Conservation (phyloP, 805 yeast genomes). For the Candida germanica region DNA sequence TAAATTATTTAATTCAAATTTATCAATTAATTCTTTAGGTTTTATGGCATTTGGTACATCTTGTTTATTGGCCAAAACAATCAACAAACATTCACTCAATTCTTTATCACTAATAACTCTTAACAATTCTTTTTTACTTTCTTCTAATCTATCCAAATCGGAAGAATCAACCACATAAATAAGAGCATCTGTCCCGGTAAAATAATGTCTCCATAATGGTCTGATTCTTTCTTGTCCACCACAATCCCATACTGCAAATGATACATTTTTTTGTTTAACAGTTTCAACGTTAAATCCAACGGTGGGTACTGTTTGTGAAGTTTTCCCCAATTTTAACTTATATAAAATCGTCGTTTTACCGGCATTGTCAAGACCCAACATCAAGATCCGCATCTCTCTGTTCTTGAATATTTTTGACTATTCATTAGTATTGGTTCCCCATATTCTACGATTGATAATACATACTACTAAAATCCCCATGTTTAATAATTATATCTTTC, state of each 20-base stretch:
- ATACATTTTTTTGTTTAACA: constrained; percentile 74
- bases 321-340: constrained; percentile 73
- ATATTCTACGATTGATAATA: background rate
- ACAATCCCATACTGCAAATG: constrained; percentile 90
- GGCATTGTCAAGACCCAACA: constrained; percentile 92
- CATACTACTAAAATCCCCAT: constrained; percentile 15
- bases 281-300: constrained; percentile 93
- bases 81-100: constrained; percentile 71
- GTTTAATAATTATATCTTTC: constrained; percentile 2
- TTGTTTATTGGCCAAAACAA: constrained; percentile 88
- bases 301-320: constrained; percentile 81
- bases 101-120: constrained; percentile 81
- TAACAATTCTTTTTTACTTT: constrained; percentile 72
- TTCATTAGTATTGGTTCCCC: background rate
- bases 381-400: constrained; percentile 93
- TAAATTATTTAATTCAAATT: constrained; percentile 58
- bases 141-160: constrained; percentile 68
- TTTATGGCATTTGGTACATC: constrained; percentile 69
- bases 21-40: constrained; percentile 77
- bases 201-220: constrained; percentile 94
- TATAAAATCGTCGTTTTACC: constrained; percentile 89
- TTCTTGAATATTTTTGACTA: constrained; percentile 53
- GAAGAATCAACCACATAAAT: constrained; percentile 87
- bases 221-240: constrained; percentile 94
- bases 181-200: constrained; percentile 87